Evolutionary conservation across 1,284 basidiomycete genomes (phyloP).

Genomic region (Sporisorium graminicola): DNA sequence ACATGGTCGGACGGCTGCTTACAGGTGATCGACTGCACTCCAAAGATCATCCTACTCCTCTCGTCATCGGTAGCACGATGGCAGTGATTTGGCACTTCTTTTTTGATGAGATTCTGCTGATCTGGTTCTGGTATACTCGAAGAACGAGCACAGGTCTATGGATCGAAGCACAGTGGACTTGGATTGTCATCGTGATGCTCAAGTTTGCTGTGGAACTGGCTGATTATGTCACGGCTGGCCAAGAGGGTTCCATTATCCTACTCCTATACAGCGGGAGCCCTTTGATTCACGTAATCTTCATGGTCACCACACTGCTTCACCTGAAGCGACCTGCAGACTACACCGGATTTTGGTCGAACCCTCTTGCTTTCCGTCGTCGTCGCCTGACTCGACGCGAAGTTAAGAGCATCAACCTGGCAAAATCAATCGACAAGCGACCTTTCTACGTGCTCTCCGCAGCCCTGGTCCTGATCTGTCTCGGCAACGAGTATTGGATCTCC

Average conservation of each 20-base stretch:
- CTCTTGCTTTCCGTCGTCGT: conserved; percentile 12
- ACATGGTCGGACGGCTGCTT: not conserved
- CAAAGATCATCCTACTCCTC: conserved; percentile 2
- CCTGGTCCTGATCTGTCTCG: conserved; percentile 1
- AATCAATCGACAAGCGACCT: conserved; percentile 10
- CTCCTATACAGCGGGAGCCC: not conserved
- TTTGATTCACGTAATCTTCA: conserved; percentile 1
- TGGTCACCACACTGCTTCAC: conserved; percentile 9
- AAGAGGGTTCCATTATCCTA: not conserved
- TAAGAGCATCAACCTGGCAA: conserved; percentile 3
- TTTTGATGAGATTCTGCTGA: conserved; percentile 7
- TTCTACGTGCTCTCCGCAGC: conserved; percentile 15
- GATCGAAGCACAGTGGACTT: conserved; percentile 14
- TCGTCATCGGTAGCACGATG: not conserved
- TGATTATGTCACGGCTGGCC: not conserved
- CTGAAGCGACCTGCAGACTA: conserved; percentile 7
- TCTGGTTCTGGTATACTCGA: conserved; percentile 22
- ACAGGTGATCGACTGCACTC: conserved; percentile 17
- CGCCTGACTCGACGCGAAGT: conserved; percentile 14
- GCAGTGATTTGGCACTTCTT: not conserved
- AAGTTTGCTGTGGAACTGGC: not conserved
- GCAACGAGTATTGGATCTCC: not conserved
- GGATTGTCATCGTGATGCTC: not conserved
- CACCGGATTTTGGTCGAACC: conserved; percentile 1
- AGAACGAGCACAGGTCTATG: conserved; percentile 14